Conservation (phyloP, 352 stramenopile species). For the Pythium myriotylum region DNA sequence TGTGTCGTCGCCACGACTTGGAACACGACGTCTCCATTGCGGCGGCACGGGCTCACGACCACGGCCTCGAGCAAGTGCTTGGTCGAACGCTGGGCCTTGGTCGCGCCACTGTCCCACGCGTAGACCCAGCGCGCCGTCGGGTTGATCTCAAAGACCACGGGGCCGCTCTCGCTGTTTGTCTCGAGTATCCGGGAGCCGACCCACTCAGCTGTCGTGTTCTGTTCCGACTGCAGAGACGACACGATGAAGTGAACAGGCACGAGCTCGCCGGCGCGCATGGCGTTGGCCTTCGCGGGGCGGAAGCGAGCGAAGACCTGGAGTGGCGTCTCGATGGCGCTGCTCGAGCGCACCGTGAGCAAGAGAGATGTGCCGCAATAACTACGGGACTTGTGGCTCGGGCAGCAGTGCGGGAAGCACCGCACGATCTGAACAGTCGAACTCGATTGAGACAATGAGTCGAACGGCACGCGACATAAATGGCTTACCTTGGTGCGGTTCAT, state of each 20-base stretch:
- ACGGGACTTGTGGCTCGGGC: constrained; percentile 2
- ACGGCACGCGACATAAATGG: background rate
- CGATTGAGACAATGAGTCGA: background rate
- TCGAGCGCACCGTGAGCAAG: background rate
- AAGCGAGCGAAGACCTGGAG: constrained; percentile 2
- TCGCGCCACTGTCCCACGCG: constrained; percentile 14
- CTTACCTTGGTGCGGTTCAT: constrained; percentile 1
- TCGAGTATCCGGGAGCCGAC: background rate
- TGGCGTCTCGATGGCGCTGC: background rate
- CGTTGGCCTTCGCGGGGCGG: background rate
- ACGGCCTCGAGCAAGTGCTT: constrained; percentile 3
- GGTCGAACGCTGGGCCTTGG: background rate
- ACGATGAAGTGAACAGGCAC: background rate
- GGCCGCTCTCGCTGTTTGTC: background rate
- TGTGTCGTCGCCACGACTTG: background rate
- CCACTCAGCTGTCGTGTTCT: background rate
- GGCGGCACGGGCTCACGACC: background rate
- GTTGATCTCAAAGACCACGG: constrained; percentile 10
- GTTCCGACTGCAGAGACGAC: background rate
- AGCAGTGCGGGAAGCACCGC: constrained; percentile 13
- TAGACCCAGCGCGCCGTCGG: constrained; percentile 6
- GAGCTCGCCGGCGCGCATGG: background rate
- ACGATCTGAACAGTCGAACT: constrained; percentile 1
- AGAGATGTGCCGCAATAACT: constrained; percentile 10
- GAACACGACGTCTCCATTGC: background rate